Evolutionary conservation across 805 yeast species (phyloP), one percentile per base, ranked within the genome.

Genomic region (Ogataea paradorogensis): DNA sequence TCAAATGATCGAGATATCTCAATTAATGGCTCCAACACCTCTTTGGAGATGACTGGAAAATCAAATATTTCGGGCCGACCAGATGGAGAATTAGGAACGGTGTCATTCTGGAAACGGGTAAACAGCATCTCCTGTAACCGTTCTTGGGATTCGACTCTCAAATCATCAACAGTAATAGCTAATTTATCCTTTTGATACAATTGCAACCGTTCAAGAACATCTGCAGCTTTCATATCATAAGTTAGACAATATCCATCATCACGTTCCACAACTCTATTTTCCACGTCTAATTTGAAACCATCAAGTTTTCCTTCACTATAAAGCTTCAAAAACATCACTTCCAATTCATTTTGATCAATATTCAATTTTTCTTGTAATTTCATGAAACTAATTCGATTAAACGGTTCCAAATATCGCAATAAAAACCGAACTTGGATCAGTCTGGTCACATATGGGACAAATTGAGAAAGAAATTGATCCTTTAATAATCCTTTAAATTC

Each of bases 271-370:
- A 40, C 33, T 10, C 46, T 37, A 8, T 50, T 48, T 11, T 49
- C 45, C 7, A 55, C 40, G 44, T 64, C 63, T 18, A 64, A 38
- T 31, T 51, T 56, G 28, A 54, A 30, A 18, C 48, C 42, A 7
- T 30, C 26, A 5, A 64, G 30, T 22, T 40, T 33, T 7, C 68
- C 68, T 3, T 40, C 35, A 13, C 46, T 46, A 27, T 50, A 47
- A 23, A 61, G 27, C 34, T 53, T 58, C 9, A 64, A 27, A 4
- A 62, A 29, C 23, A 59, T 31, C 10, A 24, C 31, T 29, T 56
- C 58, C 14, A 63, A 40, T 8, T 49, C 43, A 5, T 14, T 20
- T 6, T 37, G 41, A n/a, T 33, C 23, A 7, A 59, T 44, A 7
- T 50, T 47, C 13, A 64, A 34, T 20, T 48, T 52, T 0, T 27